Evolutionary conservation across 2,329 filamentous ascomycete species (phyloP).

Genomic region (Helotiales sp.): DNA sequence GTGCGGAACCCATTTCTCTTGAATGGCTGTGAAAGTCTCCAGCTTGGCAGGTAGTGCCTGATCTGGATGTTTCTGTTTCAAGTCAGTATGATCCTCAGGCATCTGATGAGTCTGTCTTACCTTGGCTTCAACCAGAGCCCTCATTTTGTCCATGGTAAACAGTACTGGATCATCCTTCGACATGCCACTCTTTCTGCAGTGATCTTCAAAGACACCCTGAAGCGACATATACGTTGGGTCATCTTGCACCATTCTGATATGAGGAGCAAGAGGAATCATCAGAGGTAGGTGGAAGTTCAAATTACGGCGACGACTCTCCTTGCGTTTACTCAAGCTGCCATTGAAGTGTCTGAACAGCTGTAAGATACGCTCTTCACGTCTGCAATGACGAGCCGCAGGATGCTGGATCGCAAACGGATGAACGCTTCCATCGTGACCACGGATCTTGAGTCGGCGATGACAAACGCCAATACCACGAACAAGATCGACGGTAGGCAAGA

Average conservation of each 20-base stretch:
- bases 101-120: constrained; percentile 10
- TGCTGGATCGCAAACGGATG: constrained; percentile 97
- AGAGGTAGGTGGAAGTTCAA: constrained; percentile 94
- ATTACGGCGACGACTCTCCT: constrained; percentile 91
- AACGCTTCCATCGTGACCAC: constrained; percentile 95
- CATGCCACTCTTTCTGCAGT: constrained; percentile 82
- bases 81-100: neutral
- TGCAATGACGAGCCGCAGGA: constrained; percentile 86
- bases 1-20: constrained; percentile 87
- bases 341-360: constrained; percentile 98
- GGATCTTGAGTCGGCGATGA: constrained; percentile 90
- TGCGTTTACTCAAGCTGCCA: constrained; percentile 84
- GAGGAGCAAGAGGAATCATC: constrained; percentile 92
- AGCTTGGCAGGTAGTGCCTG: constrained; percentile 72
- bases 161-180: constrained; percentile 94
- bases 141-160: constrained; percentile 93
- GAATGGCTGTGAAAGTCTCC: constrained; percentile 93
- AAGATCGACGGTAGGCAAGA: constrained; percentile 91
- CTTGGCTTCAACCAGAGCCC: constrained; percentile 66
- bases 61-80: constrained; percentile 62
- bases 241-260: constrained; percentile 94
- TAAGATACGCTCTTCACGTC: constrained; percentile 90
- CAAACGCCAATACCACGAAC: constrained; percentile 89
- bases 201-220: constrained; percentile 94
- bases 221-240: constrained; percentile 92